Evolutionary conservation across 345 rosid species (phyloP).

Genomic region (Citropsis articulata): DNA sequence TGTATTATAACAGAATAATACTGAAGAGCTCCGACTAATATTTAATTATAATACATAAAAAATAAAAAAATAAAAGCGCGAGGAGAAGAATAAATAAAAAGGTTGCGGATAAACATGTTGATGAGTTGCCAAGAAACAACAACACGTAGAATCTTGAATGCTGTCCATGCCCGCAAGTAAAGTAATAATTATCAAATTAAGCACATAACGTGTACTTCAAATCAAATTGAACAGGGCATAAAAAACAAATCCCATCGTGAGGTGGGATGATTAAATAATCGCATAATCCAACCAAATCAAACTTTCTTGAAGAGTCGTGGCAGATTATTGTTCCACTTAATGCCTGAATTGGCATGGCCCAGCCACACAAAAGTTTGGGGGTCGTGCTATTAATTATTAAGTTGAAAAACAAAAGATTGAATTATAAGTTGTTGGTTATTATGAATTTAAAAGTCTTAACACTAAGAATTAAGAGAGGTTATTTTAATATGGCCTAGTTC

Average conservation of each 20-base stretch:
- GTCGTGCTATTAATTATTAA: not conserved
- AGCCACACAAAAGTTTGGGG: not conserved
- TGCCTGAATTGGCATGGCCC: not conserved
- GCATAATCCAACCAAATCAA: not conserved
- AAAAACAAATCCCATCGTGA: not conserved
- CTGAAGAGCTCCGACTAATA: too few species aligned
- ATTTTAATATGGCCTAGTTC: too few species aligned
- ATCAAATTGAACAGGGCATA: not conserved
- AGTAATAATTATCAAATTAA: not conserved
- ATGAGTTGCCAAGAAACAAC: too few species aligned
- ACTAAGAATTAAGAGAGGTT: too few species aligned
- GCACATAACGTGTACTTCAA: not conserved
- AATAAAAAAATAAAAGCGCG: too few species aligned
- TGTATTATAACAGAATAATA: too few species aligned
- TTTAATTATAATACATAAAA: too few species aligned
- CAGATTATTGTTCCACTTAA: not conserved
- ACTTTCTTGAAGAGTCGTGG: not conserved
- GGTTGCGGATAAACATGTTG: too few species aligned
- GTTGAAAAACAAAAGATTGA: too few species aligned
- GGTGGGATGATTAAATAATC: not conserved
- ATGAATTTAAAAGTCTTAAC: too few species aligned
- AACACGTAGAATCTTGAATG: not conserved
- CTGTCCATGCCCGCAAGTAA: not conserved
- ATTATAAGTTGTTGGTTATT: too few species aligned
- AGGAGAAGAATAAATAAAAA: too few species aligned